Percentiles rank a stretch among this genome's conserved stretches.
phyloP scores from a whole-genome alignment of 83 land plant genomes.

The Picea engelmannii region DNA sequence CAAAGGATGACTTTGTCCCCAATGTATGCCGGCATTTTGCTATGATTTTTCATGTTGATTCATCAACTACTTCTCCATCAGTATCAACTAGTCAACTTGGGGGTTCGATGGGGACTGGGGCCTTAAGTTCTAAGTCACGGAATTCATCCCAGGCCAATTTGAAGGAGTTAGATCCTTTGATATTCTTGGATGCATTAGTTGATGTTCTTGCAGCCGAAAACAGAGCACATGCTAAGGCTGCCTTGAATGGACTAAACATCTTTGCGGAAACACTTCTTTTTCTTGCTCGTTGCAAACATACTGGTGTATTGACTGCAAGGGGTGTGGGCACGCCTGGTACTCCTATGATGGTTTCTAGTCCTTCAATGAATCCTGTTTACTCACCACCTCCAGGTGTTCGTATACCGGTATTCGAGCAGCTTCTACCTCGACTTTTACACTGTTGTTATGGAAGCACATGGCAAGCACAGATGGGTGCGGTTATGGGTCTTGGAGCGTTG shows the following conservation, averaged over 20 bases:
- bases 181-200: slow-evolving; percentile 95
- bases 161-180: slow-evolving; percentile 95
- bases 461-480: slow-evolving; percentile 99
- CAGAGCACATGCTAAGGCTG: slow-evolving; percentile 93
- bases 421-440: slow-evolving; percentile 93
- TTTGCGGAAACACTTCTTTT: slow-evolving; percentile 91
- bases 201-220: slow-evolving; percentile 92
- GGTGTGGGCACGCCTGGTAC: slow-evolving; percentile 83
- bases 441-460: slow-evolving; percentile 98
- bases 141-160: slow-evolving; percentile 49
- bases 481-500: slow-evolving; percentile 97
- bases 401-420: slow-evolving; percentile 96
- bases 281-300: slow-evolving; percentile 86
- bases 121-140: slow-evolving; percentile 40
- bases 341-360: slow-evolving; percentile 98
- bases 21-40: slow-evolving; percentile 97
- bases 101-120: slow-evolving; percentile 39
- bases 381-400: slow-evolving; percentile 96
- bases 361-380: slow-evolving; percentile 95
- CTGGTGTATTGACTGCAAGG: slow-evolving; percentile 61
- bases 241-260: slow-evolving; percentile 78
- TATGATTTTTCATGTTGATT: slow-evolving; percentile 92
- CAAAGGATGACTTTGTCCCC: slow-evolving; percentile 86
- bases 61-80: slow-evolving; percentile 32
- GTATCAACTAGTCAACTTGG: slow-evolving; percentile 16